Evolutionary conservation across 1,139 yeast genomes (phyloP).

Genomic region (Scheffersomyces insectosa): DNA sequence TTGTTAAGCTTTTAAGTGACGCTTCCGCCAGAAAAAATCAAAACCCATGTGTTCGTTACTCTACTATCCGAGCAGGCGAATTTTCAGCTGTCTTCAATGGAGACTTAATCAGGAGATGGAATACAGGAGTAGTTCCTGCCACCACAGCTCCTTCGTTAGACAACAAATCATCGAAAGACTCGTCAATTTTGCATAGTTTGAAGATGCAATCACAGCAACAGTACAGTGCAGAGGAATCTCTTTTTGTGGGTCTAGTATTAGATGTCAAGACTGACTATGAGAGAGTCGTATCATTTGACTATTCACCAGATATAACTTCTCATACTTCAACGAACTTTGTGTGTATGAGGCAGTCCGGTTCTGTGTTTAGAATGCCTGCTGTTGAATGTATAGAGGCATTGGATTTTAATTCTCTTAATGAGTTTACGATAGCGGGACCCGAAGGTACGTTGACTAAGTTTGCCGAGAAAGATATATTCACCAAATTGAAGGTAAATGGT

Average conservation of each 20-base stretch:
- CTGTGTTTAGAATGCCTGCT: constrained; percentile 78
- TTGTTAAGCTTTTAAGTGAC: constrained; percentile 68
- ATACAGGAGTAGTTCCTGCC: constrained; percentile 60
- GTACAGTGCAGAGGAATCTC: constrained; percentile 47
- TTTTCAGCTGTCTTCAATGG: constrained; percentile 82
- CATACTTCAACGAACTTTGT: constrained; percentile 58
- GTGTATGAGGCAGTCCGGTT: constrained; percentile 89
- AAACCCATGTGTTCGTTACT: constrained; percentile 70
- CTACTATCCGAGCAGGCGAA: constrained; percentile 68
- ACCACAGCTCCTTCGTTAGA: constrained; percentile 16
- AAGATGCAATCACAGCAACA: constrained; percentile 37
- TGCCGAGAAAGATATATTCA: constrained; percentile 24
- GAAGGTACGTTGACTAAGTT: constrained; percentile 53
- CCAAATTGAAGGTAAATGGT: constrained; percentile 9
- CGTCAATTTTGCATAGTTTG: constrained; percentile 24
- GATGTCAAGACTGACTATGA: constrained; percentile 79
- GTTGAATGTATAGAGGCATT: constrained; percentile 66
- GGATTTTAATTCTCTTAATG: constrained; percentile 70
- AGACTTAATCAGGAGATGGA: constrained; percentile 79
- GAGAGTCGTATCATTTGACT: constrained; percentile 82
- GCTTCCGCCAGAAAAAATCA: constrained; percentile 59
- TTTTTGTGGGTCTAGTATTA: constrained; percentile 75
- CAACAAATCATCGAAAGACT: constrained; percentile 1
- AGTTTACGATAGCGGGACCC: constrained; percentile 66
- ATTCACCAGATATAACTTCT: constrained; percentile 56